A percentile compares a stretch with the other conserved stretches of the same genome.
Conservation (phyloP, 2,329 filamentous ascomycete species). For the Aureobasidium sp. region DNA sequence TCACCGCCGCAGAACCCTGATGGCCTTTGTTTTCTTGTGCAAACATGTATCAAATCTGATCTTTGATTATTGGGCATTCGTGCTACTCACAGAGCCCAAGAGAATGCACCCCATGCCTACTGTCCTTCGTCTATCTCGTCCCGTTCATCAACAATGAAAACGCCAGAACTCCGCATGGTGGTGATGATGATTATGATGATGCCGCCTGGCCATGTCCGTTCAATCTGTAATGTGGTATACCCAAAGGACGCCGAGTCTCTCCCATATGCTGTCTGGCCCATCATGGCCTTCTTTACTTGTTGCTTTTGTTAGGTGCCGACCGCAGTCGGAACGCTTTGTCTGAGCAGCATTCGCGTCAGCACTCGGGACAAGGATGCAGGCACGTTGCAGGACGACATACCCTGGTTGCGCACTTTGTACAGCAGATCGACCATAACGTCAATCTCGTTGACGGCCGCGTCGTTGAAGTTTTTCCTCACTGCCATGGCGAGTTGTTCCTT, state of each 20-base stretch:
- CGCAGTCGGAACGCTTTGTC: slow-evolving; percentile 43
- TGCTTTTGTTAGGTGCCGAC: slow-evolving; percentile 23
- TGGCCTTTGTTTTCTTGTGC: slow-evolving; percentile 12
- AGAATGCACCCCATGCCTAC: background rate
- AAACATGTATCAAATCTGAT: background rate
- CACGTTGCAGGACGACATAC: slow-evolving; percentile 29
- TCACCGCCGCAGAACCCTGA: slow-evolving; percentile 7
- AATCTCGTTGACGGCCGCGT: slow-evolving; percentile 69
- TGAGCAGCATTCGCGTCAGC: slow-evolving; percentile 19
- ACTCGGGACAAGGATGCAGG: background rate
- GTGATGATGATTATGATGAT: slow-evolving; percentile 3
- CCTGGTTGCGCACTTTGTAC: slow-evolving; percentile 60
- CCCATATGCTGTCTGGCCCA: background rate
- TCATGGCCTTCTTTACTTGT: background rate
- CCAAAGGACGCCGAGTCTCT: slow-evolving; percentile 2
- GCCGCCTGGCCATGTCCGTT: background rate
- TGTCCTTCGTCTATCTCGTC: background rate
- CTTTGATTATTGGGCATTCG: background rate
- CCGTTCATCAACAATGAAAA: background rate
- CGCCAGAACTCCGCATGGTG: slow-evolving; percentile 6
- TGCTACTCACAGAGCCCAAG: background rate
- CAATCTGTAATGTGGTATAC: slow-evolving; percentile 6
- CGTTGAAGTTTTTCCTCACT: slow-evolving; percentile 79
- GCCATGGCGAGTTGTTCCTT: slow-evolving; percentile 65
- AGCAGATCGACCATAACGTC: slow-evolving; percentile 76